These are phyloP conservation scores for Yamadazyma sp. DNA, from an alignment of 805 yeast genomes.

Conservation along the genomic window DNA sequence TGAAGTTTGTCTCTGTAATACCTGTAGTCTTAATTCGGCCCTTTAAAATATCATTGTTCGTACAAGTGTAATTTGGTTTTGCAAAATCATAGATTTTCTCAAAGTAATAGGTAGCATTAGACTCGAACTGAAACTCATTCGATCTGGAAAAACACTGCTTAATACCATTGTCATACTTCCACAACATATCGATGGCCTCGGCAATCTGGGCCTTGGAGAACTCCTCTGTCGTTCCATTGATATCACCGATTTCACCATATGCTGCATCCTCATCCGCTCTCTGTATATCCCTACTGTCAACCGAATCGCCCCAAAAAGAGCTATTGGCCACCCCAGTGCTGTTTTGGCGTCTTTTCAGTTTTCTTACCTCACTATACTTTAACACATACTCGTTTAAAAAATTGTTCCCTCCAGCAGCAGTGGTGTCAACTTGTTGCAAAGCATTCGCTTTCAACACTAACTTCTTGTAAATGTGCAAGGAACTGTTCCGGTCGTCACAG, in stretches of 20 bases:
- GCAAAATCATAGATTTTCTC: conserved; percentile 68
- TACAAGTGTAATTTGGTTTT: conserved; percentile 62
- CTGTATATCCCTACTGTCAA: not conserved
- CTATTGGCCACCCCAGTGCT: conserved; percentile 50
- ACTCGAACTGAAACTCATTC: conserved; percentile 82
- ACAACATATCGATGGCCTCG: conserved; percentile 62
- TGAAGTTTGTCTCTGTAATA: conserved; percentile 81
- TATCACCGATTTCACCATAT: conserved; percentile 12
- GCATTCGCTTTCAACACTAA: conserved; percentile 56
- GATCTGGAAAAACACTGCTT: conserved; percentile 55
- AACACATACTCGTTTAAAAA: conserved; percentile 64
- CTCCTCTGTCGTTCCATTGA: conserved; percentile 8
- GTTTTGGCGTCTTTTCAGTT: conserved; percentile 47
- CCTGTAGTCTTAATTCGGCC: conserved; percentile 97
- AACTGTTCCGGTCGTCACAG: conserved; percentile 55
- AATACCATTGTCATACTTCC: conserved; percentile 73
- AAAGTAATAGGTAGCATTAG: conserved; percentile 79
- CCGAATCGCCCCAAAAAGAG: conserved; percentile 21
- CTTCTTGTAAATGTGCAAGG: conserved; percentile 48
- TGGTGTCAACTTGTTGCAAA: conserved; percentile 60
- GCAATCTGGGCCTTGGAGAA: conserved; percentile 58
- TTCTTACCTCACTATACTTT: conserved; percentile 57
- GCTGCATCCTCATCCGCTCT: conserved; percentile 1
- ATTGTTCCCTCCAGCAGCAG: conserved; percentile 63
- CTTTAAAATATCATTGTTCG: conserved; percentile 79